phyloP scores from a whole-genome alignment of 2,329 filamentous ascomycete species.

The Sarocladium brachiariae region DNA sequence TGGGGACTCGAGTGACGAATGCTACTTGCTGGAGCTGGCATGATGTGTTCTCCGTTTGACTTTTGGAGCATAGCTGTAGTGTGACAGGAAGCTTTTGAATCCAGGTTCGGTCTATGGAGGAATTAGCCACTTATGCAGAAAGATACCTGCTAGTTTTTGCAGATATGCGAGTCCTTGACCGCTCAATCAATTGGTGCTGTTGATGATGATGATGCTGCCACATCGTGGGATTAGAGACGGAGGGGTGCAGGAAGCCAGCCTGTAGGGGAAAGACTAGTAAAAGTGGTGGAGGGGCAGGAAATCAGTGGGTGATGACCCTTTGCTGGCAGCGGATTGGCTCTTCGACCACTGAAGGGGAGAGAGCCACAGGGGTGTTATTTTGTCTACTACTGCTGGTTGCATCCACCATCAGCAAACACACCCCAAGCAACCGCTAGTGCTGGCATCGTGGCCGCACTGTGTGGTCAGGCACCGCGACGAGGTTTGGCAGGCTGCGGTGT shows the following conservation, averaged over 20 bases:
- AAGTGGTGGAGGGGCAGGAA: background rate
- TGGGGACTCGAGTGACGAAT: background rate
- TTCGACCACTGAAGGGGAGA: background rate
- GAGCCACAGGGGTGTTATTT: background rate
- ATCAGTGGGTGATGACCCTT: background rate
- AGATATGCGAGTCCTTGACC: background rate
- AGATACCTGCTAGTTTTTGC: background rate
- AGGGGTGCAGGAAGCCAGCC: background rate
- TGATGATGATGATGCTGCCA: background rate
- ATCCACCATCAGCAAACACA: no score
- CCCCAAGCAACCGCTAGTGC: background rate
- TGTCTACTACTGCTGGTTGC: background rate
- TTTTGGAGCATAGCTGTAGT: background rate
- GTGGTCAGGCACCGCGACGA: constrained; percentile 9
- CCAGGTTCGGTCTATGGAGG: background rate
- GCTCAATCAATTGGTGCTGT: background rate
- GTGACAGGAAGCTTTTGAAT: background rate
- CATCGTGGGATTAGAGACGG: background rate
- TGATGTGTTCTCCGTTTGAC: background rate
- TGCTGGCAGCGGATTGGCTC: background rate
- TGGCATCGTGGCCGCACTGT: constrained; percentile 1
- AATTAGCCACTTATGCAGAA: background rate
- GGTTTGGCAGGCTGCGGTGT: background rate
- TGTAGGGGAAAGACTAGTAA: no score
- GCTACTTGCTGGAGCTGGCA: background rate